Base-by-base conservation (phyloP, 2,329 filamentous ascomycete species). In the Hyphodiscus sp. region DNA sequence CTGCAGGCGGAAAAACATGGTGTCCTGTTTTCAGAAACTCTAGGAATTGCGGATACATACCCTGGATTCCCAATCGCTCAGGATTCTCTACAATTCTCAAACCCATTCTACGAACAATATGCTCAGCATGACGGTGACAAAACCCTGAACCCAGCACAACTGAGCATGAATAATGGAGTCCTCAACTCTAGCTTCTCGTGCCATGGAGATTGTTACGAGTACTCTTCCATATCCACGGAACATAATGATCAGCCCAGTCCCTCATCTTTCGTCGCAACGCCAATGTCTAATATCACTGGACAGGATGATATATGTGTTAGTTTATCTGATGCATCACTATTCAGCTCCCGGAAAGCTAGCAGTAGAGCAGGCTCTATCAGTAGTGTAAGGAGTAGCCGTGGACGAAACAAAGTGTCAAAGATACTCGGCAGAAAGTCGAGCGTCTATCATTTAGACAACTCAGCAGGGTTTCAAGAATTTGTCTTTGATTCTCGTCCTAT, bases 401-500 rank as follows among this genome's bases (percentile, higher is more conserved):
- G 33, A 38, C 33, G 33, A 38, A 38, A n/a, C 33, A 38, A 10
- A 38, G 33, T 38, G 16, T 38, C 33, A n/a, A 38, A 38, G 33
- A n/a, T 38, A 4, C 13, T 38, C 33, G 13, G 11, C 33, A 38
- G 33, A 38, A 38, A 38, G 16, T 38, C 33, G 33, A 13, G 33
- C 11, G 33, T 38, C 33, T n/a, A 13, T 38, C 33, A n/a, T 2
- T 38, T 10, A 38, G 33, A 38, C 13, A 38, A n/a, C 33, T 6
- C 33, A n/a, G 33, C 33, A 38, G 33, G 33, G 13, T 38, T 38
- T 23, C 44, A 54, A 38, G 52, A 54, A 13, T 41, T 49, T 15
- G 45, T 52, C 30, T 54, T 54, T 16, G 42, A 49, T 18, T 52
- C 52, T 11, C 47, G 29, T 13, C 45, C 52, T 2, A 23, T 20